Evolutionary conservation across 352 stramenopile genomes (phyloP), one percentile per base, ranked within the genome.

Genomic region (Globisporangium lucens): DNA sequence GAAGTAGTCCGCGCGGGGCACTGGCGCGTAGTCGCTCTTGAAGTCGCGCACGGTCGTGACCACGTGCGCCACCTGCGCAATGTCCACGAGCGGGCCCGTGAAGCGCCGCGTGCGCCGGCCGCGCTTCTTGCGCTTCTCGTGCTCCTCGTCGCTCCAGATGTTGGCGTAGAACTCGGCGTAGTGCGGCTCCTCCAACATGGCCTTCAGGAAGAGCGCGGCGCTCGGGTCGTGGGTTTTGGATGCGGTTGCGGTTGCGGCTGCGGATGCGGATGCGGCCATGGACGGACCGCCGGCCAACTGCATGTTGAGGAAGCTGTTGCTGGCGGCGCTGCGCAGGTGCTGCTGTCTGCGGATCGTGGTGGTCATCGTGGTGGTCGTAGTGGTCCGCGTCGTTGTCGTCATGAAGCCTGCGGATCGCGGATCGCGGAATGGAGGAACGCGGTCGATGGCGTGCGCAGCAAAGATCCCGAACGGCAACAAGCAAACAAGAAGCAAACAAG

Each of bases 31-130:
- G 63, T 91, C 85, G 35, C 68, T 74, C 22, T 83, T 86, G 73
- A 89, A 94, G 69, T 94, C 81, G 1, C 74, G 82, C 66, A 83
- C 73, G 13, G 77, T 87, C 35, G 80, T 89, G 24, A 94, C 75
- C 3, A 86, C 80, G 67, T 94, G 76, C 3, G 85, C 85, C 47
- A 94, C 85, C 62, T 94, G 85, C 27, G 72, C 61, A 62, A 94
- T 92, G 69, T 89, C 80, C 4, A 89, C 73, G n/a, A 87, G 68
- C 4, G 75, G 79, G 0, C 74, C 78, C 1, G 59, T 41, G 38
- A 59, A 41, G 36, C 59, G 49, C 8, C 52, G 51, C 17, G 58
- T 36, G 35, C 58, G 65, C 0, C 74, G 73, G 1, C 61, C 68
- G 36, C 76, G 75, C 57, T 81, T 78, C 66, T 84, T 86, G 63